These are phyloP conservation scores for Leccinum aurantiacum DNA, from an alignment of 768 basidiomycete genomes.

Conservation along the genomic window DNA sequence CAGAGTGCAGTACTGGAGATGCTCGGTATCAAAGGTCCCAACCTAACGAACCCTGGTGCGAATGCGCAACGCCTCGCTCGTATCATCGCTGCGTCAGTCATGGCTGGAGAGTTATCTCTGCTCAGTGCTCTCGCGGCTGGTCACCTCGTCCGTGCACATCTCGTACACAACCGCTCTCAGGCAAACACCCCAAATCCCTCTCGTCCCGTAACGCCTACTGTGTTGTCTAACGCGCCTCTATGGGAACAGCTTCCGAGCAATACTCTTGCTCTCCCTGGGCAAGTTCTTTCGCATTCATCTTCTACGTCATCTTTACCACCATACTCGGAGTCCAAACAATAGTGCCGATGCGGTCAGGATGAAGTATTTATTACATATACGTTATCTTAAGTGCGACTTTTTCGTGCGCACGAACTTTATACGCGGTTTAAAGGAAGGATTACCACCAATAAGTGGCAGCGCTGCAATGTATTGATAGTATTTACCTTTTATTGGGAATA, in stretches of 20 bases:
- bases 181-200: slow-evolving; percentile 73
- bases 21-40: slow-evolving; percentile 90
- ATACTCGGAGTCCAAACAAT: slow-evolving; percentile 35
- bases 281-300: slow-evolving; percentile 33
- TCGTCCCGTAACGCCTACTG: slow-evolving; percentile 60
- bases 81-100: slow-evolving; percentile 88
- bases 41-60: slow-evolving; percentile 80
- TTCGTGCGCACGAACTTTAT: background rate
- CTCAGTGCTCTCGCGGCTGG: slow-evolving; percentile 93
- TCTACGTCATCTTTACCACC: slow-evolving; percentile 46
- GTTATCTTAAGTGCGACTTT: slow-evolving; percentile 17
- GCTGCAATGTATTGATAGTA: background rate
- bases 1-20: slow-evolving; percentile 90
- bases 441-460: background rate
- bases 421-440: background rate
- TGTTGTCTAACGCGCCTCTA: slow-evolving; percentile 16
- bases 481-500: too few species aligned
- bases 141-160: slow-evolving; percentile 90
- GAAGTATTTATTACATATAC: slow-evolving; percentile 24
- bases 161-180: slow-evolving; percentile 87
- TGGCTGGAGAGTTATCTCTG: slow-evolving; percentile 95
- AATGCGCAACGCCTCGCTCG: slow-evolving; percentile 90
- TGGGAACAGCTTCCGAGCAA: slow-evolving; percentile 28
- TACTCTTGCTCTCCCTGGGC: slow-evolving; percentile 1
- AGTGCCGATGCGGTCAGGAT: slow-evolving; percentile 1